Evolutionary conservation across 2,329 filamentous ascomycete species (phyloP).

Genomic region (Aspergillus sp.): DNA sequence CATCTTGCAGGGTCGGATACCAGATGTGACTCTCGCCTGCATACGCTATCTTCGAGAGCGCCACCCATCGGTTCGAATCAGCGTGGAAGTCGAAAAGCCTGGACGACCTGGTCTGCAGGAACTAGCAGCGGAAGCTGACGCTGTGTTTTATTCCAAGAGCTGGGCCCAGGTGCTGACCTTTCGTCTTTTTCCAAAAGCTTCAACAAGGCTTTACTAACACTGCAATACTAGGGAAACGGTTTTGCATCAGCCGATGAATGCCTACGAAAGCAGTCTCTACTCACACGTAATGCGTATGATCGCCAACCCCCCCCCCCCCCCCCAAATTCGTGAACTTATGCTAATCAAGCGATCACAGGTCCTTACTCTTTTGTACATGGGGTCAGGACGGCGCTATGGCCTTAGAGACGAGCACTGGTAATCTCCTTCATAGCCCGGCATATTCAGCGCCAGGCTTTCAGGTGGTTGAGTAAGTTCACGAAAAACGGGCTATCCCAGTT

Average conservation of each 20-base stretch:
- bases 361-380: slow-evolving; percentile 60
- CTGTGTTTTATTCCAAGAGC: slow-evolving; percentile 70
- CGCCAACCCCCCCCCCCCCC: too few relatives aligned
- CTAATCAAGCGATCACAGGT: slow-evolving; percentile 31
- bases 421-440: slow-evolving; percentile 46
- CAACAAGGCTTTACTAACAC: not conserved
- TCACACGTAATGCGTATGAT: slow-evolving; percentile 49
- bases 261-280: slow-evolving; percentile 46
- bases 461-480: slow-evolving; percentile 60
- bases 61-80: slow-evolving; percentile 53
- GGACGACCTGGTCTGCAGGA: slow-evolving; percentile 58
- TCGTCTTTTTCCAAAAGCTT: not conserved
- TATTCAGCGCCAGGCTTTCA: slow-evolving; percentile 37
- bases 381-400: slow-evolving; percentile 55
- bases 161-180: slow-evolving; percentile 63
- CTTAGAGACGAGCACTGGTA: slow-evolving; percentile 37
- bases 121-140: slow-evolving; percentile 63
- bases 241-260: slow-evolving; percentile 52
- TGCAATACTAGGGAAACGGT: slow-evolving; percentile 29
- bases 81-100: slow-evolving; percentile 73
- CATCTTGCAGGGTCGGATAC: slow-evolving; percentile 58
- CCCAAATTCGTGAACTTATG: not conserved
- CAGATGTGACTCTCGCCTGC: slow-evolving; percentile 60
- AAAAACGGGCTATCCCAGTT: not conserved
- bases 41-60: slow-evolving; percentile 55